Conservation (phyloP, 306 rosid species). For the Cucurbita ficifolia region DNA sequence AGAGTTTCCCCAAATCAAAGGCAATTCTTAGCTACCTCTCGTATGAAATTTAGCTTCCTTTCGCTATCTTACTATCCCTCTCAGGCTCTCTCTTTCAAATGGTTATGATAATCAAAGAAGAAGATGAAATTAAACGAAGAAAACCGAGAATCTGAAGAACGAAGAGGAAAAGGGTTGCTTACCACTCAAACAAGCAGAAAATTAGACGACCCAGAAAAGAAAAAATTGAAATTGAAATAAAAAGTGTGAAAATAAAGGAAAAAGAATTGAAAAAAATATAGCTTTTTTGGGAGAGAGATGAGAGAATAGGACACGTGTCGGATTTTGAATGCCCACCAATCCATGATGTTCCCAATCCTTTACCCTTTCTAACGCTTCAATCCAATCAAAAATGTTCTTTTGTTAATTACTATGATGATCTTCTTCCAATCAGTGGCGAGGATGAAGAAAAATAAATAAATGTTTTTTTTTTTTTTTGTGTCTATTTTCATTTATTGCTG, state of each 20-base stretch:
- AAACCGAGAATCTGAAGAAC: constrained; percentile 4
- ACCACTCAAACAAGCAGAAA: constrained; percentile 1
- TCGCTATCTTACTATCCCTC: constrained; percentile 15
- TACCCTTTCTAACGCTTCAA: constrained; percentile 32
- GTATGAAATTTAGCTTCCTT: constrained; percentile 15
- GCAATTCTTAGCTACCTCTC: constrained; percentile 55
- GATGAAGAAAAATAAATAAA: neutral
- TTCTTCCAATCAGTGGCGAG: neutral
- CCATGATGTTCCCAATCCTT: constrained; percentile 20
- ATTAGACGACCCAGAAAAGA: neutral
- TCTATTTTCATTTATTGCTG: neutral
- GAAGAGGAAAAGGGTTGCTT: constrained; percentile 17
- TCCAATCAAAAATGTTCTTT: constrained; percentile 12
- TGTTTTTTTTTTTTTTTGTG: neutral
- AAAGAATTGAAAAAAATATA: neutral
- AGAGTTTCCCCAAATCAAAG: constrained; percentile 85
- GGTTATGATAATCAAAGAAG: constrained; percentile 17
- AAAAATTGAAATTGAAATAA: neutral
- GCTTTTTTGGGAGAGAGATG: neutral
- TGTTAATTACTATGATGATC: constrained; percentile 1
- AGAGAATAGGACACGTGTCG: constrained; percentile 38
- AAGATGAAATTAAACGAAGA: constrained; percentile 1
- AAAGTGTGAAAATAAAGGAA: neutral
- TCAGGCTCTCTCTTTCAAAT: constrained; percentile 20
- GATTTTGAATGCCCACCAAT: constrained; percentile 44